Base-by-base conservation (phyloP, 73 alveolate species). In the Tetrahymena thermophila region DNA sequence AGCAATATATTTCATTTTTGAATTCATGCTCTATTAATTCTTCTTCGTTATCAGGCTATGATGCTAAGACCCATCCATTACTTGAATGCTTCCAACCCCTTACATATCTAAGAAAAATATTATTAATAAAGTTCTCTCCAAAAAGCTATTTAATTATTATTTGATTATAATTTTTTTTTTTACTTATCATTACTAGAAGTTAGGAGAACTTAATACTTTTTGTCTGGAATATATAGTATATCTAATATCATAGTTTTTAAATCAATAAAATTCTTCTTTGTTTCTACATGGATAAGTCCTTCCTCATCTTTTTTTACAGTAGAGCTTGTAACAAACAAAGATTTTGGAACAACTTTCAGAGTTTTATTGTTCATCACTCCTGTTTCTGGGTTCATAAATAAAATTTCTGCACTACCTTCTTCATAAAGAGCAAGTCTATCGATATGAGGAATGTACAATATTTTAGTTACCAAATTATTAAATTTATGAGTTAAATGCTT, bases 401-500 rank as follows among this genome's bases (percentile, higher is more conserved):
- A 83, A n/a, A 98, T 95, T 34, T 96, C 96, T 97, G 96, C 98
- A 94, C 98, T 95, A 35, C 97, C 97, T 35, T 98, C 99, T 96
- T 98, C 98, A 58, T 97, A 96, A 25, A 98, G 85, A 31, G 98
- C 99, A 17, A 98, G 96, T 84, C 96, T 96, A 93, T 98, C 99
- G 21, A 98, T 85, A 43, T 95, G 96, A 56, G 96, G 94, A 15
- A 98, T 96, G 85, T 94, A 97, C 35, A 98, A 93, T 9, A 98
- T 96, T 94, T 97, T 95, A 44, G 98, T 97, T 17, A 98, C 96
- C 42, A 96, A 94, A 37, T 85, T 35, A 28, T 93, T 94, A 40
- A 96, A 96, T 31, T 94, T 94, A 34, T 84, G 93, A 34, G 56
- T 71, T 71, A 71, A 25, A 71, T 71, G 89, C 23, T 71, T 71